Evolutionary conservation across 129 eudicot genomes (phyloP).

Genomic region (Mikania micrantha): DNA sequence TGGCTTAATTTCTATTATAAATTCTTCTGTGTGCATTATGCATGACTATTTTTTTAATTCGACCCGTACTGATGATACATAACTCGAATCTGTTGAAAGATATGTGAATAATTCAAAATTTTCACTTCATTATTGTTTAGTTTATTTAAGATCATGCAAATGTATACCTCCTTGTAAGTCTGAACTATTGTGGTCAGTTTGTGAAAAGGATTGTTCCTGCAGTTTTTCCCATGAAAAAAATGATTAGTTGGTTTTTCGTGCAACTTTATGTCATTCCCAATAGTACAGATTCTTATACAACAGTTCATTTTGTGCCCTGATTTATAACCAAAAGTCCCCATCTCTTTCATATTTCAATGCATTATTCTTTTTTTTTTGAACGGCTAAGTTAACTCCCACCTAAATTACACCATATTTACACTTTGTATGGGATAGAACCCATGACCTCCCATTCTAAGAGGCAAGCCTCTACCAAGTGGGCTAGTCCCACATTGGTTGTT

Average conservation of each 20-base stretch:
- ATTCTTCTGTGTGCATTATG: no score
- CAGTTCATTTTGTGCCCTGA: slow-evolving; percentile 12
- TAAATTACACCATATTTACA: no score
- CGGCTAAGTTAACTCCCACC: no score
- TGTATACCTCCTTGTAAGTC: neutral
- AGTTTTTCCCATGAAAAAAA: neutral
- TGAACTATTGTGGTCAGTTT: neutral
- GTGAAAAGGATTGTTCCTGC: slow-evolving; percentile 4
- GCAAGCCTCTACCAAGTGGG: no score
- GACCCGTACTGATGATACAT: neutral
- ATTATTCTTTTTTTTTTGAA: no score
- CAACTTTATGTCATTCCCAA: neutral
- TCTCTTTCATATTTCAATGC: neutral
- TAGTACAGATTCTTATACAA: neutral
- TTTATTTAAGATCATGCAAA: neutral
- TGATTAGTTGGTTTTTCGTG: slow-evolving; percentile 7
- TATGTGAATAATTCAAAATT: no score
- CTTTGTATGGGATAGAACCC: no score
- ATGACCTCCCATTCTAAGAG: no score
- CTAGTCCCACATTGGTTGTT: no score
- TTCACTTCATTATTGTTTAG: neutral
- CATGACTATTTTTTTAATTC: neutral
- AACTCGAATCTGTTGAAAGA: no score
- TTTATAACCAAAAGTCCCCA: neutral
- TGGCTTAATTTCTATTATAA: no score